These are phyloP conservation scores for Plenodomus lindquistii DNA, from an alignment of 2,329 filamentous ascomycete species.

Conservation along the genomic window DNA sequence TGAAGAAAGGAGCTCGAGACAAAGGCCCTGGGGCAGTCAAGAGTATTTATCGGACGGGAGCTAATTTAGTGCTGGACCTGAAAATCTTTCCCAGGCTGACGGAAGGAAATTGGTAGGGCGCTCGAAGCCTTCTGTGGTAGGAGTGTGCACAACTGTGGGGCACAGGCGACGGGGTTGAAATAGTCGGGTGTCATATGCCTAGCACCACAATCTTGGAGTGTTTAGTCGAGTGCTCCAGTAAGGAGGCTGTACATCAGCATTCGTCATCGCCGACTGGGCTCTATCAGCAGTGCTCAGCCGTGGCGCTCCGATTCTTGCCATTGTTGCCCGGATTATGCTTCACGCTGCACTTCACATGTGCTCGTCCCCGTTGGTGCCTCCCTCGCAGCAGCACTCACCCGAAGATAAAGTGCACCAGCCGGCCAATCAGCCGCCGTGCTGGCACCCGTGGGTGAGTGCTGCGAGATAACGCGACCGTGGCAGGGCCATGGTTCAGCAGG, in stretches of 20 bases:
- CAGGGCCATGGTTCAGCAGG: constrained; percentile 13
- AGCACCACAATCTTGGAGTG: neutral
- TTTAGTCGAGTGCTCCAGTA: neutral
- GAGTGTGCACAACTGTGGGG: constrained; percentile 25
- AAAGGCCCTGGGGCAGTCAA: constrained; percentile 15
- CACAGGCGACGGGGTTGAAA: constrained; percentile 11
- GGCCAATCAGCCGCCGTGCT: constrained; percentile 30
- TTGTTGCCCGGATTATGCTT: constrained; percentile 11
- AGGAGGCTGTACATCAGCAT: constrained; percentile 1
- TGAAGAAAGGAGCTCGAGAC: constrained; percentile 16
- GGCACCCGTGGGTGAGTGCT: constrained; percentile 12
- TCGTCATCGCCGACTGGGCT: constrained; percentile 20
- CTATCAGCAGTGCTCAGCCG: constrained; percentile 18
- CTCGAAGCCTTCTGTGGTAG: constrained; percentile 21
- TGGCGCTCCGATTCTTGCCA: constrained; percentile 16
- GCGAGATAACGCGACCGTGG: constrained; percentile 34
- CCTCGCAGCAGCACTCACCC: constrained; percentile 18
- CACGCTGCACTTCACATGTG: constrained; percentile 12
- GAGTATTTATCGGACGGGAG: constrained; percentile 35
- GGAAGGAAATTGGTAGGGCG: constrained; percentile 27
- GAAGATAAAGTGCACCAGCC: constrained; percentile 13
- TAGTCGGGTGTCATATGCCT: constrained; percentile 12
- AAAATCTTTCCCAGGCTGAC: constrained; percentile 31
- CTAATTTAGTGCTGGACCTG: constrained; percentile 36
- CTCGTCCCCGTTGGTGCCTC: constrained; percentile 17